Evolutionary conservation across 129 eudicot genomes (phyloP), one percentile per base, ranked within the genome.

Genomic region (Helichrysum umbraculigerum): DNA sequence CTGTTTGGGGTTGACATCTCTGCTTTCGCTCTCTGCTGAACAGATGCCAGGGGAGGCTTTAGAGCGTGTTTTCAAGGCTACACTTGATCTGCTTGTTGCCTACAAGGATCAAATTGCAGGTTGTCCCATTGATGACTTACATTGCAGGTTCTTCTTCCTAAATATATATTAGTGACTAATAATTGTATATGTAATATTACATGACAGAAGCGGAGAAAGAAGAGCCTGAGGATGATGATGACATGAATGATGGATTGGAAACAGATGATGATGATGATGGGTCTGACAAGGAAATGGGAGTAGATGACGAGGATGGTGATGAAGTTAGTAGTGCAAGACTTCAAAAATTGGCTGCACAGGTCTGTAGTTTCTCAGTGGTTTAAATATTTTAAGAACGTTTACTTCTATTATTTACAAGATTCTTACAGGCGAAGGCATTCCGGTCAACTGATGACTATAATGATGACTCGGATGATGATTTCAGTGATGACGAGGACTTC

Each of bases 41-140:
- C 98, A 88, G 88, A 75, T 93, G 50, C 97, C 98, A 30, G 86
- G 75, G 16, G 97, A 93, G 79, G 98, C 98, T 20, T 78, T 93
- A 61, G 91, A 89, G 77, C 98, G 97, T 87, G 85, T 93, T 76
- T 93, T 93, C 70, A 90, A 89, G 85, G 93, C 96, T 76, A 83
- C 88, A 54, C 98, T 93, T 73, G 98, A 93, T 29, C 83, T 93
- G 81, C 98, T 93, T 85, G 92, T 84, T 63, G 96, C 97, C 60
- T 93, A 93, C 85, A 90, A 93, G 85, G 97, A 93, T 47, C 98
- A 93, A 85, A 81, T 93, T 78, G 98, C 95, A 78, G 98, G 98
- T 93, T 44, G 22, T 68, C 30, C 6, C 59, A 25, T 16, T 67
- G 14, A 47, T 47, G 54, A 47, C 54, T 41, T 41, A 4, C 3